Evolutionary conservation across 1,284 basidiomycete species (phyloP).

Genomic region (Blastosporella zonata): DNA sequence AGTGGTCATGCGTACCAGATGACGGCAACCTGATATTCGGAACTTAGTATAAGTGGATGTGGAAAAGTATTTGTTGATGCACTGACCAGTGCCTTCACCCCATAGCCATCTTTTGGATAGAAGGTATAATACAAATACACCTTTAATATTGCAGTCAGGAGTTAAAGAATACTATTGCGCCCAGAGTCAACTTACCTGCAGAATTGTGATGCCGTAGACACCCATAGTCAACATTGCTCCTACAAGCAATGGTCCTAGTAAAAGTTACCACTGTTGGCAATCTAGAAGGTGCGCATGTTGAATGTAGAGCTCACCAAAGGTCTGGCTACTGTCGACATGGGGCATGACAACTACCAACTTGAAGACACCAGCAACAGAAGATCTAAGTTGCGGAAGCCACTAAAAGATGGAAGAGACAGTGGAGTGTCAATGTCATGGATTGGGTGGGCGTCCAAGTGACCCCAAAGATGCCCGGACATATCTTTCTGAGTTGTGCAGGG

Average conservation of each 20-base stretch:
- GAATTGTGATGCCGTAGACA: constrained; percentile 39
- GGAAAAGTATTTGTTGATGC: too few relatives aligned
- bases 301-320: constrained; percentile 27
- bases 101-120: constrained; percentile 33
- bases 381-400: not conserved
- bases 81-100: constrained; percentile 25
- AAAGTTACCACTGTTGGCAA: not conserved
- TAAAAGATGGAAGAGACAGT: constrained; percentile 3
- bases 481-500: not conserved
- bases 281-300: not conserved
- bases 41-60: not conserved
- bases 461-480: not conserved
- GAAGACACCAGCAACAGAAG: constrained; percentile 4
- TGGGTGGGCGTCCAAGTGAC: not conserved
- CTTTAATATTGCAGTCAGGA: constrained; percentile 21
- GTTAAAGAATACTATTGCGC: not conserved
- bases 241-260: constrained; percentile 31
- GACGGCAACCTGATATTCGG: constrained; percentile 19
- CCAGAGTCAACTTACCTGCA: constrained; percentile 31
- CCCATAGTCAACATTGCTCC: constrained; percentile 33
- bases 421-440: constrained; percentile 11
- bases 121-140: constrained; percentile 40
- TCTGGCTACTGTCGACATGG: constrained; percentile 22
- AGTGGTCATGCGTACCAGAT: constrained; percentile 19
- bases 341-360: constrained; percentile 5